Base-by-base conservation (phyloP, 1,284 basidiomycete genomes). In the Schizopora paradoxa region DNA sequence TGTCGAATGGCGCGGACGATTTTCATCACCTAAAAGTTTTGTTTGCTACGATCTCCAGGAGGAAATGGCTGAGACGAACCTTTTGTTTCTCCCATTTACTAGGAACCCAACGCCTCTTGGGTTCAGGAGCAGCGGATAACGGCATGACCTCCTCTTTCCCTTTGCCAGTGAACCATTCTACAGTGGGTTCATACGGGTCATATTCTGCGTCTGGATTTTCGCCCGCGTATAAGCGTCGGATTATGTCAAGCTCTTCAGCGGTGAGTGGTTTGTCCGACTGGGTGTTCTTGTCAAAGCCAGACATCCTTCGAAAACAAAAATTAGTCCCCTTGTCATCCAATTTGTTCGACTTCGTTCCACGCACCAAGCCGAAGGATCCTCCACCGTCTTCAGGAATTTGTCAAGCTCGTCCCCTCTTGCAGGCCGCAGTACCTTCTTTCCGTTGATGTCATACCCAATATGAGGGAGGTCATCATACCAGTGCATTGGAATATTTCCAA, bases 381-480 rank as follows among this genome's bases (percentile, higher is more conserved):
- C 95, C 4, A 95, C 86, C 2, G 92, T 96, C 51, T 86, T 77
- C 49, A 99, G 69, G 74, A 99, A 99, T 65, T 91, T 96, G 70
- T 99, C 96, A 43, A 99, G 73, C 66, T 98, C 96, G 61, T 99
- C 96, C 43, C 93, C 93, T 59, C 86, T 84, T 38, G 93, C 95
- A 11, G 96, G 94, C 52, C 92, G 85, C 58, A 98, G 77, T 51
- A 99, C 86, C 65, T 89, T 89, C 68, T 90, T 92, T 40, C 96
- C 96, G 62, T 95, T 80, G 61, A 99, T 85, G 66, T 93, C 82
- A 69, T 99, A 99, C 38, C 96, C 96, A 60, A 99, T 82, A 69
- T 99, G 96, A n/a, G 96, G 96, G 56, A 99, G 73, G 69, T 99
- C 95, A 64, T 99, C 96, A 67, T 99, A 99, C 92, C 95, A 99